Evolutionary conservation across 2,329 filamentous ascomycete species (phyloP).

Genomic region (Peltaster fructicola): DNA sequence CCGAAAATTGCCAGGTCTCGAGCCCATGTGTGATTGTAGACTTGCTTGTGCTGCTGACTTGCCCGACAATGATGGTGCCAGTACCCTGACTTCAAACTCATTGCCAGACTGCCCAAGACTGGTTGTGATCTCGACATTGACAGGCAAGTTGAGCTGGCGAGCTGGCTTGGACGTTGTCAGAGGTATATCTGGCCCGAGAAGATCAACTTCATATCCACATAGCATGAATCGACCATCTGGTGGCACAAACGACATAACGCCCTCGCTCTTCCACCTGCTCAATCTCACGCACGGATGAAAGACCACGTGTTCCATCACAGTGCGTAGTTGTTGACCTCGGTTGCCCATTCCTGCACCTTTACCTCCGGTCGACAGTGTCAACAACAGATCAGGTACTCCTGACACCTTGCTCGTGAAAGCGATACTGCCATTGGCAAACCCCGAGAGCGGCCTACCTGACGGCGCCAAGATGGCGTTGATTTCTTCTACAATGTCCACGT

Average conservation of each 20-base stretch:
- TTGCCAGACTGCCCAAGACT: conserved; percentile 55
- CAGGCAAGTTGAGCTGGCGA: conserved; percentile 61
- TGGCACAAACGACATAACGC: conserved; percentile 87
- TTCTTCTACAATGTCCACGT: conserved; percentile 88
- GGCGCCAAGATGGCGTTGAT: conserved; percentile 76
- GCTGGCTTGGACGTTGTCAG: conserved; percentile 12
- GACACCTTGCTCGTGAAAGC: conserved; percentile 92
- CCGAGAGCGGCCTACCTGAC: conserved; percentile 70
- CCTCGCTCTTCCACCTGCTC: conserved; percentile 73
- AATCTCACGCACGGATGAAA: conserved; percentile 93
- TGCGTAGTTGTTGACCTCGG: conserved; percentile 17
- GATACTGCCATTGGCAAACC: conserved; percentile 79
- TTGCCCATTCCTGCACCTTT: conserved; percentile 59
- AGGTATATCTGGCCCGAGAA: conserved; percentile 49
- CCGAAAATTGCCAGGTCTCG: conserved; percentile 10
- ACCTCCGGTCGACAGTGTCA: conserved; percentile 63
- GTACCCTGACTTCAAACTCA: conserved; percentile 74
- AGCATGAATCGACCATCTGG: conserved; percentile 89
- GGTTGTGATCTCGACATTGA: conserved; percentile 65
- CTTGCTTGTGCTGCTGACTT: conserved; percentile 13
- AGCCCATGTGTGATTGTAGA: conserved; percentile 13
- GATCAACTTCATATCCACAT: conserved; percentile 83
- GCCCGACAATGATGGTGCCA: conserved; percentile 2
- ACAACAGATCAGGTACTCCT: conserved; percentile 74
- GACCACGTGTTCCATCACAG: conserved; percentile 67